Evolutionary conservation across 1,284 basidiomycete genomes (phyloP).

Genomic region (Moesziomyces sp.): DNA sequence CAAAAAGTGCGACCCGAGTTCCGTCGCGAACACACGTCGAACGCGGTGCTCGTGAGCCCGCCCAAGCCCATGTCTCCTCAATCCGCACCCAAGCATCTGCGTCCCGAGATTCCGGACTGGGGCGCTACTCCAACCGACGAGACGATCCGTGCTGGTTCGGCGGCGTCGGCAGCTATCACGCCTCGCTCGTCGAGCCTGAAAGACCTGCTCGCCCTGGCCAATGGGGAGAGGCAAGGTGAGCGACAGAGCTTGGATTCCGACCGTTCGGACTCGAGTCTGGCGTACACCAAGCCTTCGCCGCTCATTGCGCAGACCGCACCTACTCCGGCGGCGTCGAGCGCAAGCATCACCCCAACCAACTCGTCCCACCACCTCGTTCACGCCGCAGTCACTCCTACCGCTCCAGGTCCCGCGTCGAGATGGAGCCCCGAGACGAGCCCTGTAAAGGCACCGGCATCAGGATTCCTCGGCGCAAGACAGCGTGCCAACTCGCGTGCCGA

Average conservation of each 20-base stretch:
- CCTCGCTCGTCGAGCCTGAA: conserved; percentile 37
- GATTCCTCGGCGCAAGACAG: conserved; percentile 8
- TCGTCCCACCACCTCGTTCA: conserved; percentile 19
- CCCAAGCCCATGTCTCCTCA: background rate
- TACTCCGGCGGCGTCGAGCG: background rate
- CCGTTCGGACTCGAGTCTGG: conserved; percentile 28
- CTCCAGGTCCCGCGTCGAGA: conserved; percentile 1
- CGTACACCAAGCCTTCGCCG: conserved; percentile 44
- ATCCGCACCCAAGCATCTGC: background rate
- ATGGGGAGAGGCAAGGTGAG: background rate
- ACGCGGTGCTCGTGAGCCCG: conserved; percentile 30
- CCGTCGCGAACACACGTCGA: conserved; percentile 36
- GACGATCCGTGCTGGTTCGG: conserved; percentile 1
- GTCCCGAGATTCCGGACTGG: background rate
- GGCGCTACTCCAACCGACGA: background rate
- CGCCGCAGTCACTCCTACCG: conserved; percentile 3
- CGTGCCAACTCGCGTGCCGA: conserved; percentile 38
- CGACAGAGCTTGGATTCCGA: conserved; percentile 25
- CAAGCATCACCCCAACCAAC: conserved; percentile 43
- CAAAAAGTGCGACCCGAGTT: conserved; percentile 25
- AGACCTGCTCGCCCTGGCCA: conserved; percentile 19
- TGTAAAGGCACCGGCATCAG: background rate
- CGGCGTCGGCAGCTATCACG: conserved; percentile 19
- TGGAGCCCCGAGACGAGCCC: conserved; percentile 38
- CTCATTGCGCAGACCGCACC: conserved; percentile 3